Percentiles rank a stretch among this genome's conserved stretches.
Evolutionary conservation across 768 basidiomycete genomes (phyloP).

Genomic region (Hericium coralloides): DNA sequence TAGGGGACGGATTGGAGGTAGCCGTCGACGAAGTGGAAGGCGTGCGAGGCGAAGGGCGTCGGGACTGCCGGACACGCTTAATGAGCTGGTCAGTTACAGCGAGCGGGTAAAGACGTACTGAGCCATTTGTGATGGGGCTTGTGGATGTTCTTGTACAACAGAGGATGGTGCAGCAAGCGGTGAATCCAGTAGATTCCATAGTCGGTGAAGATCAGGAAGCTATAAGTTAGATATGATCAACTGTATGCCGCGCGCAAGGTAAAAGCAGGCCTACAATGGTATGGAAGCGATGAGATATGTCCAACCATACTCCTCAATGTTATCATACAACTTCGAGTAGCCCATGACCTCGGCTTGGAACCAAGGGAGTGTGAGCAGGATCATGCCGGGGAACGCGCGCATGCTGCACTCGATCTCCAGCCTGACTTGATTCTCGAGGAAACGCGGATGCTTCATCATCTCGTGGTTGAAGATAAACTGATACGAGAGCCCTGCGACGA

Average conservation of each 20-base stretch:
- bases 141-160: conserved; percentile 84
- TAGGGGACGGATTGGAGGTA: conserved; percentile 93
- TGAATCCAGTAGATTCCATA: conserved; percentile 97
- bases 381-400: conserved; percentile 77
- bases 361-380: conserved; percentile 82
- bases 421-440: conserved; percentile 79
- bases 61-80: conserved; percentile 52
- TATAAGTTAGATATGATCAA: conserved; percentile 15
- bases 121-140: conserved; percentile 99
- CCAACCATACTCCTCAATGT: conserved; percentile 74
- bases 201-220: conserved; percentile 85
- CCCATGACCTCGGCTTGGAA: conserved; percentile 91
- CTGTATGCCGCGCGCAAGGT: neutral
- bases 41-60: conserved; percentile 94
- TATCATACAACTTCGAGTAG: conserved; percentile 68
- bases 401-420: conserved; percentile 72
- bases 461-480: conserved; percentile 85
- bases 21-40: conserved; percentile 95
- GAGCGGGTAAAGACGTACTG: conserved; percentile 42
- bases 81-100: neutral
- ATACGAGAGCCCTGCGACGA: conserved; percentile 82
- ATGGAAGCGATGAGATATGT: conserved; percentile 59
- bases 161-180: conserved; percentile 76
- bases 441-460: conserved; percentile 93
- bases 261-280: conserved; percentile 42